These are phyloP conservation scores for Coemansia sp. DNA, from an alignment of 192 early-diverging fungal species.

Conservation along the genomic window DNA sequence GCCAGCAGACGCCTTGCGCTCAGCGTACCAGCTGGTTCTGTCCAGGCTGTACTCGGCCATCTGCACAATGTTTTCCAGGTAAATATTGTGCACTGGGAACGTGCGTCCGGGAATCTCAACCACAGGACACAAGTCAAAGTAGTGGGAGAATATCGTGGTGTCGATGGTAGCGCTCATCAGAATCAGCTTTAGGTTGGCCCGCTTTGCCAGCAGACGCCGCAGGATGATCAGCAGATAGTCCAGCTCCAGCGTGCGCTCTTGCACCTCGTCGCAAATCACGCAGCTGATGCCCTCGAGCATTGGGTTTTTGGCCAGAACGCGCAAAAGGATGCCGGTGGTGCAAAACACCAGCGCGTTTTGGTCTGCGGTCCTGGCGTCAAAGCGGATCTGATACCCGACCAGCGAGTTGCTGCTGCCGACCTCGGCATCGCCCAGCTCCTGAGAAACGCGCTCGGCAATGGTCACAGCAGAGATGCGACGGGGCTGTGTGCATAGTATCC, in stretches of 20 bases:
- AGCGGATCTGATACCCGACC: constrained; percentile 62
- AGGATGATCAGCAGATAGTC: constrained; percentile 81
- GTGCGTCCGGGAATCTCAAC: constrained; percentile 71
- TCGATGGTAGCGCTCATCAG: constrained; percentile 93
- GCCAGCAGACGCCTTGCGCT: background rate
- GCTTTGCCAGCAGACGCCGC: constrained; percentile 59
- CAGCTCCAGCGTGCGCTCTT: constrained; percentile 73
- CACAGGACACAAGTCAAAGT: constrained; percentile 68
- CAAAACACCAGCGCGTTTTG: constrained; percentile 66
- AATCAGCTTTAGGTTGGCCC: constrained; percentile 63
- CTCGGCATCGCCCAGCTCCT: constrained; percentile 54
- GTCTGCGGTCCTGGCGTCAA: constrained; percentile 55
- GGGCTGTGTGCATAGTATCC: constrained; percentile 87
- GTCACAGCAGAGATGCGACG: constrained; percentile 72
- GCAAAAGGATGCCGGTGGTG: constrained; percentile 63
- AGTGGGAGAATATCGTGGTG: constrained; percentile 70
- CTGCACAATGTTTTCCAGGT: constrained; percentile 29
- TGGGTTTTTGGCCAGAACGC: constrained; percentile 48
- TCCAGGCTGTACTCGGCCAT: constrained; percentile 15
- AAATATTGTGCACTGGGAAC: constrained; percentile 62
- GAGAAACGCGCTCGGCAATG: constrained; percentile 60
- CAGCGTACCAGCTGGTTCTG: constrained; percentile 1
- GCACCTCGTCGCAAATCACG: constrained; percentile 85
- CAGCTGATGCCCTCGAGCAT: constrained; percentile 18
- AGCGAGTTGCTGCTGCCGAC: constrained; percentile 17